Percentiles rank a stretch among this genome's conserved stretches.
Evolutionary conservation across 305 asterid species (phyloP).

Genomic region (Plantago rigida): DNA sequence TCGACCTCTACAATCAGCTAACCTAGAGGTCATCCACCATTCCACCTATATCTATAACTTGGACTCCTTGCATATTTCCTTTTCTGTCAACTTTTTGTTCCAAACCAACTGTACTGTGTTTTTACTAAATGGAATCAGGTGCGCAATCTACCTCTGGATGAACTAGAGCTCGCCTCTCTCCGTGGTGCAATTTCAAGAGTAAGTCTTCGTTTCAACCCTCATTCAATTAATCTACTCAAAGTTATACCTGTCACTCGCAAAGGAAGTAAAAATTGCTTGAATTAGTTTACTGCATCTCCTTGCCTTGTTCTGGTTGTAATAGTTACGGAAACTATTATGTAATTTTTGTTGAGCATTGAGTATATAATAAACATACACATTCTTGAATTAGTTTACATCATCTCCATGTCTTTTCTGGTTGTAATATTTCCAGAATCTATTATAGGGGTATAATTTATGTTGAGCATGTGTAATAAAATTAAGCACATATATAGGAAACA

Average conservation of each 20-base stretch:
- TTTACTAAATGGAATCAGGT: constrained; percentile 47
- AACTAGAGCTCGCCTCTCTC: constrained; percentile 94
- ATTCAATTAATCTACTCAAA: constrained; percentile 15
- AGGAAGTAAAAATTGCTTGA: constrained; percentile 1
- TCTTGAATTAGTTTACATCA: constrained; percentile 11
- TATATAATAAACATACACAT: too few species aligned
- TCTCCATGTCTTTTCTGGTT: constrained; percentile 22
- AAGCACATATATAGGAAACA: too few species aligned
- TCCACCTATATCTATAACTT: constrained; percentile 15
- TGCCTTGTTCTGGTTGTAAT: constrained; percentile 19
- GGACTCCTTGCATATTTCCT: constrained; percentile 12
- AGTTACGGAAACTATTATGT: constrained; percentile 3
- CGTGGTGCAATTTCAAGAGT: constrained; percentile 94
- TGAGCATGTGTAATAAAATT: too few species aligned
- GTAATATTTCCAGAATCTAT: constrained; percentile 6
- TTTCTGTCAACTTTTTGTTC: not conserved
- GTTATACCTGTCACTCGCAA: not conserved
- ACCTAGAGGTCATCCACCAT: constrained; percentile 60
- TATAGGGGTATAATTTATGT: not conserved
- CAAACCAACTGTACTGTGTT: not conserved
- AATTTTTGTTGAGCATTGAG: not conserved
- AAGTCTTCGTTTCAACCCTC: constrained; percentile 21
- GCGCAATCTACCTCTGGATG: constrained; percentile 91
- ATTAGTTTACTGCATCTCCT: constrained; percentile 18
- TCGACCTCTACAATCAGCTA: constrained; percentile 75